These are phyloP conservation scores for Lecanicillium sp. DNA, from an alignment of 2,329 filamentous ascomycete genomes.

Conservation along the genomic window DNA sequence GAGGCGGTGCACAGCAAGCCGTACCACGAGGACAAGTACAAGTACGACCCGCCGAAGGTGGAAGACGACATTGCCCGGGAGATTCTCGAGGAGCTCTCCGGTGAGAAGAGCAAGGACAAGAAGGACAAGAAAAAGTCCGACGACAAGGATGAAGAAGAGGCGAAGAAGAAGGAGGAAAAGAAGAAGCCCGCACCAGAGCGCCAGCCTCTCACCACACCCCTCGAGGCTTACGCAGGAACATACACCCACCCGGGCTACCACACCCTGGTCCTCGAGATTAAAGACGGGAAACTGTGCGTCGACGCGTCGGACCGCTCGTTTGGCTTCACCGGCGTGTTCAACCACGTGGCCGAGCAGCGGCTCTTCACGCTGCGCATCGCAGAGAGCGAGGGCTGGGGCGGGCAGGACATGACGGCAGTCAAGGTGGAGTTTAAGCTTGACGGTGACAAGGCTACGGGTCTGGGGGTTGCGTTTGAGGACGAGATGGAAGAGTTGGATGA, in stretches of 20 bases:
- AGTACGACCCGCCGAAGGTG: background rate
- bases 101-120: background rate
- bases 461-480: constrained; percentile 20
- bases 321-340: constrained; percentile 21
- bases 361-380: constrained; percentile 16
- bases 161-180: background rate
- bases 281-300: constrained; percentile 18
- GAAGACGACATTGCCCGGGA: background rate
- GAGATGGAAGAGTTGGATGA: constrained; percentile 3
- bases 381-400: constrained; percentile 16
- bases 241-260: constrained; percentile 21
- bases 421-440: constrained; percentile 19
- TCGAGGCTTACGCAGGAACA: constrained; percentile 4
- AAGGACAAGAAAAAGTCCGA: background rate
- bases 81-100: background rate
- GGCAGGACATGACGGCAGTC: constrained; percentile 8
- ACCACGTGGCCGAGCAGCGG: constrained; percentile 17
- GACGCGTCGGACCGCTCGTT: constrained; percentile 24
- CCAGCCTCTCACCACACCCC: background rate
- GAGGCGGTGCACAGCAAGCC: background rate
- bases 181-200: background rate
- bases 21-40: background rate
- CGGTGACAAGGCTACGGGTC: constrained; percentile 1
- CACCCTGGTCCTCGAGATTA: constrained; percentile 18
- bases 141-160: background rate